A percentile compares a stretch with the other conserved stretches of the same genome.
Conservation (phyloP, 1,284 basidiomycete genomes). For the Sporisorium iseilematis-ciliati region DNA sequence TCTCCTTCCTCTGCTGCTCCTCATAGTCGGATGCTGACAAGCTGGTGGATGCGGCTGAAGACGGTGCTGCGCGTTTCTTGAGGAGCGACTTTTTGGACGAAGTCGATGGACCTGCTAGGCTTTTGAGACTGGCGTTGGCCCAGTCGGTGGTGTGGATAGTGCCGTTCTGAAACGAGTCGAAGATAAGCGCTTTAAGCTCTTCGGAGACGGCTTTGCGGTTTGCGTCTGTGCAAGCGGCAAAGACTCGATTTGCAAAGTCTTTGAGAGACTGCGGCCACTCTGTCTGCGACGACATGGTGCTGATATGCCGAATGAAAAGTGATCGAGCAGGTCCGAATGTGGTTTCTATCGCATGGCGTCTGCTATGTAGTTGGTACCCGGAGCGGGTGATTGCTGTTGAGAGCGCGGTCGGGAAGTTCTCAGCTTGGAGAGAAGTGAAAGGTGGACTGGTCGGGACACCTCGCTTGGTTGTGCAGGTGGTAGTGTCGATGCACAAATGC, state of each 20-base stretch:
- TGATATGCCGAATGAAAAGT: neutral
- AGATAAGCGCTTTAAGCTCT: conserved; percentile 71
- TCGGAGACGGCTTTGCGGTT: conserved; percentile 70
- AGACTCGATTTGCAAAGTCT: conserved; percentile 65
- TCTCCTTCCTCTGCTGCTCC: conserved; percentile 61
- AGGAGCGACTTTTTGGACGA: conserved; percentile 28
- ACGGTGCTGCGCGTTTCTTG: conserved; percentile 41
- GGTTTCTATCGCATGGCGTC: neutral
- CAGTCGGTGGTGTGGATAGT: conserved; percentile 90
- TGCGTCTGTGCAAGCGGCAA: conserved; percentile 68
- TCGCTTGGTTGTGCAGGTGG: neutral
- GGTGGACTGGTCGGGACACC: neutral
- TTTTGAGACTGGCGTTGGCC: conserved; percentile 82
- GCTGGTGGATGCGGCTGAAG: conserved; percentile 1
- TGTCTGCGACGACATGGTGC: conserved; percentile 48
- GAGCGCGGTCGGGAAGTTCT: too few relatives aligned
- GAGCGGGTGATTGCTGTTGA: neutral
- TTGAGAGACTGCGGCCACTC: conserved; percentile 61
- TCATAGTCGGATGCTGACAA: conserved; percentile 29
- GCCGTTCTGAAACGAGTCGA: conserved; percentile 73
- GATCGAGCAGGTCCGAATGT: neutral
- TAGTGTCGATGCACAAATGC: neutral
- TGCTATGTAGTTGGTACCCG: neutral
- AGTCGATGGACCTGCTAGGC: conserved; percentile 72
- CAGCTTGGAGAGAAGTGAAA: neutral